phyloP scores from a whole-genome alignment of 148 eudicot genomes.

The Camellia lanceoleosa region DNA sequence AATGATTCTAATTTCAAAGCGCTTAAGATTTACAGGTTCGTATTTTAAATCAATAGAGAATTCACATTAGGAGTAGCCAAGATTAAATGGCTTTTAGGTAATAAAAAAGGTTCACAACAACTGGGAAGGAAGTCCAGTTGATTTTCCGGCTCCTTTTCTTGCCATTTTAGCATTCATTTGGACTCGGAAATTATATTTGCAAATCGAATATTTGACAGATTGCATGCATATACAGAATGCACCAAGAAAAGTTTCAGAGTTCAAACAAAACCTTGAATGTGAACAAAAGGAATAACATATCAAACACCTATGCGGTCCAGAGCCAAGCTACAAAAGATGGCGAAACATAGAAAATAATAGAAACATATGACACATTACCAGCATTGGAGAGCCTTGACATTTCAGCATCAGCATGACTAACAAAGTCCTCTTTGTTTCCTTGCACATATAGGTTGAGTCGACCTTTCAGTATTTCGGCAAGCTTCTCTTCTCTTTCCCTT shows the following conservation, averaged over 20 bases:
- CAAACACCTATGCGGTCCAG: not conserved
- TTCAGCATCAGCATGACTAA: conserved; percentile 77
- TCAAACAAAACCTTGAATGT: not conserved
- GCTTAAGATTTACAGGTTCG: not conserved
- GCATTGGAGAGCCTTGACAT: conserved; percentile 86
- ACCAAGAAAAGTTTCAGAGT: not conserved
- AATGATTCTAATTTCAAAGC: not conserved
- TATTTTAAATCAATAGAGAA: not conserved
- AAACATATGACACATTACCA: conserved; percentile 35
- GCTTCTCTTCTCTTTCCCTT: conserved; percentile 94
- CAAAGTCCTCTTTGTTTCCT: conserved; percentile 82
- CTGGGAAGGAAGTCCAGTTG: not conserved
- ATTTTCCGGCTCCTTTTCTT: not conserved
- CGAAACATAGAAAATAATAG: no score
- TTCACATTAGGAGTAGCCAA: not conserved
- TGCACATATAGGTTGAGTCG: conserved; percentile 77
- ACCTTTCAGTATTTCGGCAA: conserved; percentile 60
- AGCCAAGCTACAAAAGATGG: conserved; percentile 11
- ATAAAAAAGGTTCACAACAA: not conserved
- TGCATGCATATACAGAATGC: not conserved
- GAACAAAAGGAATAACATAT: not conserved
- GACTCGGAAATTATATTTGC: not conserved
- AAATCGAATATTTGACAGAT: not conserved
- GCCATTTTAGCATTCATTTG: not conserved
- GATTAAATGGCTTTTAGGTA: not conserved